Evolutionary conservation across 768 basidiomycete genomes (phyloP).

Genomic region (Psilocybe tampanensis): DNA sequence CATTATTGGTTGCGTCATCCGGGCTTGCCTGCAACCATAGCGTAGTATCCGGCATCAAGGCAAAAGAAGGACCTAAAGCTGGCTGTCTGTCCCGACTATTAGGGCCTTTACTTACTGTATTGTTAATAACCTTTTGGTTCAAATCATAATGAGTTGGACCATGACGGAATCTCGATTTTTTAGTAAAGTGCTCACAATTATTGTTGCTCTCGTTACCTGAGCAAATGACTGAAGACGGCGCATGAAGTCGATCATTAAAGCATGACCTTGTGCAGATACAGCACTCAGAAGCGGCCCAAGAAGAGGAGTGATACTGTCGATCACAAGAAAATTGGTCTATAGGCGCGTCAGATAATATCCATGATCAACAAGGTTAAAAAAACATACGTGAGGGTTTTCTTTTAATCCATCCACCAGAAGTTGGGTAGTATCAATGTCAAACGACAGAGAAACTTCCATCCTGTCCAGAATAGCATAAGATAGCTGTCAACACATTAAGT

Average conservation of each 20-base stretch:
- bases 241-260: slow-evolving; percentile 74
- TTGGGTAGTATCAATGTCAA: not conserved
- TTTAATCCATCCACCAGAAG: not conserved
- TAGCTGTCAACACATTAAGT: not conserved
- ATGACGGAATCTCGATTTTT: not conserved
- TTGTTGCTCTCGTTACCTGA: slow-evolving; percentile 41
- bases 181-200: slow-evolving; percentile 49
- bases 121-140: slow-evolving; percentile 66
- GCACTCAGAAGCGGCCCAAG: slow-evolving; percentile 65
- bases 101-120: slow-evolving; percentile 38
- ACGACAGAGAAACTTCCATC: not conserved
- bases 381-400: not conserved
- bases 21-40: slow-evolving; percentile 59
- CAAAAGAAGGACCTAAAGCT: slow-evolving; percentile 75
- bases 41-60: slow-evolving; percentile 71
- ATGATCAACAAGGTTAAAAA: not conserved
- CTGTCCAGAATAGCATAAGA: not conserved
- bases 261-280: slow-evolving; percentile 74
- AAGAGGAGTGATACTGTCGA: slow-evolving; percentile 69
- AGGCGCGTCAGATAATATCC: not conserved
- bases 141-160: not conserved
- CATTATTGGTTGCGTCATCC: not conserved
- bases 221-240: slow-evolving; percentile 56
- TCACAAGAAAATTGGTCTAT: slow-evolving; percentile 46
- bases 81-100: slow-evolving; percentile 51